Evolutionary conservation across 306 rosid species (phyloP).

Genomic region (Cucumis sativus): Cucumber_9930_V3 NC_026659.2:456001-456500

Average conservation of each 20-base stretch:
- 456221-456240: not conserved
- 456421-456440: not conserved
- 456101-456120: not conserved
- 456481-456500: conserved; percentile 2
- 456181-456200: not conserved
- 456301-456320: no score
- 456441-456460: not conserved
- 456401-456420: not conserved
- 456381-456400: conserved; percentile 3
- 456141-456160: not conserved
- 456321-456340: not conserved
- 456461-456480: not conserved
- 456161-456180: not conserved
- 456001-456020: not conserved
- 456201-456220: not conserved
- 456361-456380: not conserved
- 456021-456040: not conserved
- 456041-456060: not conserved
- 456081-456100: not conserved
- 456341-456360: not conserved
- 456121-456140: not conserved
- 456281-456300: no score
- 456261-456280: no score
- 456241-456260: no score
- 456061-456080: not conserved